Percentiles rank a stretch among this genome's conserved stretches.
These are phyloP conservation scores for Cenchrus purpureus DNA, from an alignment of 176 grass and related monocot genomes.

Conservation along the genomic window DNA sequence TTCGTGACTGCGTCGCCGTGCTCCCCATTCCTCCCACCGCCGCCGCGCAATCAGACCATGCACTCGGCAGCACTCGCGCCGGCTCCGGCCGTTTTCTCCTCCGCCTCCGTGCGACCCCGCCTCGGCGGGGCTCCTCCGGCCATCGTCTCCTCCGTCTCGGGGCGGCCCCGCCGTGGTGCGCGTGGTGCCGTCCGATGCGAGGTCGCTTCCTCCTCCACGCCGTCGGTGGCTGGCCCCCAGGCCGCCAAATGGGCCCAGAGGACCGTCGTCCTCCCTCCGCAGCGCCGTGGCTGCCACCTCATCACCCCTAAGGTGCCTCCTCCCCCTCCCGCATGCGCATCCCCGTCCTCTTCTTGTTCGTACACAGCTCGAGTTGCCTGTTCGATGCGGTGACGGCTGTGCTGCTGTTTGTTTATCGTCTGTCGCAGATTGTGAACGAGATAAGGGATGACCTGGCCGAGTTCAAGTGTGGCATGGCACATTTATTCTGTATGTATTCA, in stretches of 20 bases:
- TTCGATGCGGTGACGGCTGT: background rate
- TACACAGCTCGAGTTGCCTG: too few species aligned
- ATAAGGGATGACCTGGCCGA: slow-evolving; percentile 72
- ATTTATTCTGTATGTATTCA: slow-evolving; percentile 84
- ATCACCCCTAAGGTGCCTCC: slow-evolving; percentile 69
- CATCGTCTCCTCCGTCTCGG: background rate
- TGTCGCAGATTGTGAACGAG: slow-evolving; percentile 69
- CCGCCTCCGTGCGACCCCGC: slow-evolving; percentile 10
- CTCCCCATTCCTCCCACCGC: background rate
- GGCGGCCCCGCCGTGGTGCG: slow-evolving; percentile 24
- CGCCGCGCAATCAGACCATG: slow-evolving; percentile 15
- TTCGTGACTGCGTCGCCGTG: background rate
- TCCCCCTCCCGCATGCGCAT: background rate
- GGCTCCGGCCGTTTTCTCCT: slow-evolving; percentile 14
- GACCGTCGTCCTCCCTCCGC: slow-evolving; percentile 82
- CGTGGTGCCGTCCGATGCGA: slow-evolving; percentile 47
- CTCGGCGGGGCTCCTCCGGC: background rate
- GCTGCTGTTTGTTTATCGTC: slow-evolving; percentile 2
- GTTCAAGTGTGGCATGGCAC: slow-evolving; percentile 87
- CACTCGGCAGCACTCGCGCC: slow-evolving; percentile 1
- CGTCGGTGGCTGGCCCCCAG: slow-evolving; percentile 46
- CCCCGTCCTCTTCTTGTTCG: too few species aligned
- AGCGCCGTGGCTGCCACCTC: slow-evolving; percentile 92
- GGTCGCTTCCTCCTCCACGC: slow-evolving; percentile 44
- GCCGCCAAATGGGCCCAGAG: slow-evolving; percentile 80